Conservation (phyloP, 495 filamentous ascomycete species). For the Penicillium robsamsonii region DNA sequence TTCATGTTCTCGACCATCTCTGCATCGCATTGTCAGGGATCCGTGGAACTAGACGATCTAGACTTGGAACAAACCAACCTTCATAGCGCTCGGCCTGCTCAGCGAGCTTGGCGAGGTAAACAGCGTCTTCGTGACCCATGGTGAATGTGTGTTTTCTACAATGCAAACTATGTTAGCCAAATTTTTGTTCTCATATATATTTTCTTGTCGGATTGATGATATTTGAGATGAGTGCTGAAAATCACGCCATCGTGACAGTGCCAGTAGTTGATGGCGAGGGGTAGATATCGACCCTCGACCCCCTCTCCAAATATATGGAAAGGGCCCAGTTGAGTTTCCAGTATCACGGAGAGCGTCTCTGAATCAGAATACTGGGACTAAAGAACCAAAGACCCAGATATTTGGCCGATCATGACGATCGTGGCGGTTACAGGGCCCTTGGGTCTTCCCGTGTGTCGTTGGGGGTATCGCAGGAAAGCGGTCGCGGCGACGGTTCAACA, state of each 20-base stretch:
- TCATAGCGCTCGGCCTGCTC: conserved; percentile 99
- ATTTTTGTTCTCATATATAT: not conserved
- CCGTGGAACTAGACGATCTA: not conserved
- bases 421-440: conserved; percentile 7
- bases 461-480: conserved; percentile 21
- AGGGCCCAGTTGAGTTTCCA: not conserved
- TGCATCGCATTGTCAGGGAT: conserved; percentile 42
- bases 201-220: not conserved
- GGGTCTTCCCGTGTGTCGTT: conserved; percentile 14
- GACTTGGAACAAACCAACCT: conserved; percentile 59
- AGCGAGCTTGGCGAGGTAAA: conserved; percentile 99
- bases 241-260: conserved; percentile 33
- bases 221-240: conserved; percentile 12
- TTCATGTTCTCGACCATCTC: conserved; percentile 99
- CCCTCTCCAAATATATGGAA: not conserved
- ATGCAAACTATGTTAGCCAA: conserved; percentile 15
- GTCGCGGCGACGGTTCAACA: conserved; percentile 27
- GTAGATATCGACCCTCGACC: conserved; percentile 15
- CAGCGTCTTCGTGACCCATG: conserved; percentile 99
- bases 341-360: not conserved
- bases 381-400: not conserved
- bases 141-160: conserved; percentile 46
- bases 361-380: not conserved
- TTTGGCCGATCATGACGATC: conserved; percentile 19
- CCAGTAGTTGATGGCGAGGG: conserved; percentile 28